Percentiles rank a stretch among this genome's conserved stretches.
These are phyloP conservation scores for Tricholoma sp. DNA, from an alignment of 768 basidiomycete species.

Conservation along the genomic window DNA sequence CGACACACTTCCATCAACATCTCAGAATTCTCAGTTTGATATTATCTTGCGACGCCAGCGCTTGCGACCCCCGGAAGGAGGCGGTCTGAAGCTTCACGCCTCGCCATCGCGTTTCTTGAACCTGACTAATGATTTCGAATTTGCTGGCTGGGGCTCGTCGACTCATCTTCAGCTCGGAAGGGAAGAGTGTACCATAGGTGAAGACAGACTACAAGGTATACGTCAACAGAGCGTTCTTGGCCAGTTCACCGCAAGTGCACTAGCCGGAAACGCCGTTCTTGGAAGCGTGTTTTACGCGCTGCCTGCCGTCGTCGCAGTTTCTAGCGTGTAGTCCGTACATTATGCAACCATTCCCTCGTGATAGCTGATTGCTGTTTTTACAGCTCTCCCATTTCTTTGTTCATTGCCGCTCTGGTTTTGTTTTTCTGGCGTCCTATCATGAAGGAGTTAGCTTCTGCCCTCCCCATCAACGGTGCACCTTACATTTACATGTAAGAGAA, in stretches of 20 bases:
- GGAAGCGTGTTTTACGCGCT: constrained; percentile 68
- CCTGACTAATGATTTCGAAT: constrained; percentile 61
- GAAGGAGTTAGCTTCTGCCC: constrained; percentile 64
- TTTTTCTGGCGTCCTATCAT: constrained; percentile 75
- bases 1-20: constrained; percentile 31
- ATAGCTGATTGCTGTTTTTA: background rate
- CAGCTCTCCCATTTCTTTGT: constrained; percentile 67
- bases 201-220: constrained; percentile 21
- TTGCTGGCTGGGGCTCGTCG: constrained; percentile 66
- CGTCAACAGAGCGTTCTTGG: constrained; percentile 44
- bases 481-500: constrained; percentile 58
- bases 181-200: constrained; percentile 36
- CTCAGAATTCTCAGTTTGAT: constrained; percentile 45
- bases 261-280: constrained; percentile 64
- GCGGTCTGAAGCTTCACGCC: constrained; percentile 33
- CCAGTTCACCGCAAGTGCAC: constrained; percentile 58
- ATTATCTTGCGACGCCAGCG: constrained; percentile 60
- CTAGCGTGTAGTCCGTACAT: constrained; percentile 54
- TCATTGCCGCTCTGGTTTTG: constrained; percentile 54
- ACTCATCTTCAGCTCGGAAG: constrained; percentile 38
- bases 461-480: constrained; percentile 67
- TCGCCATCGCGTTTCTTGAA: constrained; percentile 59
- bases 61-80: constrained; percentile 37
- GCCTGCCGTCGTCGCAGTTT: constrained; percentile 56
- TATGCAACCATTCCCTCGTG: background rate